phyloP scores from a whole-genome alignment of 805 yeast genomes.

The Barnettozyma wickerhamii region DNA sequence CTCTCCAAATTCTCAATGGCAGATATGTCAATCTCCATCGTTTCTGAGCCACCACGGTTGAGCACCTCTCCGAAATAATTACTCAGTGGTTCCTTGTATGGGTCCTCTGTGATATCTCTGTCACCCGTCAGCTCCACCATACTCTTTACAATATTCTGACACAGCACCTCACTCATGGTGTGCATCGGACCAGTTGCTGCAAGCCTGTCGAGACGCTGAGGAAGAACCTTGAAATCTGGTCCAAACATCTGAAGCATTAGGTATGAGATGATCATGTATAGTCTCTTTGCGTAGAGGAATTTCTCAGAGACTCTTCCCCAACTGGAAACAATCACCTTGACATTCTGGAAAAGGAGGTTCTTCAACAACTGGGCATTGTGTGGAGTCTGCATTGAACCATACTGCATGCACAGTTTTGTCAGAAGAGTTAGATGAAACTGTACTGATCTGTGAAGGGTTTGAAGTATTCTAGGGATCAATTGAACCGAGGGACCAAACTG shows the following conservation, averaged over 20 bases:
- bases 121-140: slow-evolving; percentile 6
- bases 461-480: slow-evolving; percentile 7
- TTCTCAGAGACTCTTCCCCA: slow-evolving; percentile 3
- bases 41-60: neutral
- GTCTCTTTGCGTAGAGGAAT: slow-evolving; percentile 9
- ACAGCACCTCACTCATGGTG: neutral
- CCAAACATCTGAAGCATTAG: slow-evolving; percentile 3
- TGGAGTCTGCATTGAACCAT: neutral
- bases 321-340: slow-evolving; percentile 6
- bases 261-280: slow-evolving; percentile 8
- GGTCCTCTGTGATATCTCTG: slow-evolving; percentile 1
- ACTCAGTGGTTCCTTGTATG: slow-evolving; percentile 2
- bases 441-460: slow-evolving; percentile 5
- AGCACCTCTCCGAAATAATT: slow-evolving; percentile 5
- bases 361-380: neutral
- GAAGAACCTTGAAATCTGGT: neutral
- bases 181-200: neutral
- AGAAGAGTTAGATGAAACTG: slow-evolving; percentile 8
- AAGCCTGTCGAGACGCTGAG: neutral
- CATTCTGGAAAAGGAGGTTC: slow-evolving; percentile 3
- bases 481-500: slow-evolving; percentile 9
- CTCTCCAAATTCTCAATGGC: slow-evolving; percentile 6
- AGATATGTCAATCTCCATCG: slow-evolving; percentile 3
- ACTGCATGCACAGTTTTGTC: slow-evolving; percentile 1
- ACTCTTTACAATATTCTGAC: neutral